Evolutionary conservation across 768 basidiomycete species (phyloP), one percentile per base, ranked within the genome.

Genomic region (Baorangia bicolor): DNA sequence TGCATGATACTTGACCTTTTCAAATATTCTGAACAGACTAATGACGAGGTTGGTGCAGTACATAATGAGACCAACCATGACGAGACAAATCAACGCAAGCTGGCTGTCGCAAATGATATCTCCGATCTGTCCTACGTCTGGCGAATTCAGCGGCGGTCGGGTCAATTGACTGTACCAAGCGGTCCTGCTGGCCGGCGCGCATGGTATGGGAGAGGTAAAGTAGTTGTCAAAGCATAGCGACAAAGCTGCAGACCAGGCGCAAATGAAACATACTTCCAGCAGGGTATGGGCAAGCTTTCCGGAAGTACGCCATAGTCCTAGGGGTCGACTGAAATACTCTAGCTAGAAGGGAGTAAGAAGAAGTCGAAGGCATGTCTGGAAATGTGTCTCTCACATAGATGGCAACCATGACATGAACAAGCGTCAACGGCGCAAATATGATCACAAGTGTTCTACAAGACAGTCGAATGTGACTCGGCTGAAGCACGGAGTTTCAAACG

Each of bases 231-330:
- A 92, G 58, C 83, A 85, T 50, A 95, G 86, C 18, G 92, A 91
- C 51, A 95, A 80, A 16, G 89, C 86, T 31, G 92, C 90, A 54
- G 91, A 92, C 92, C 93, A 96, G n/a, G 88, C 83, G 72, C 93
- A 95, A 62, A 94, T 93, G 69, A 92, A 94, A 51, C 92, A 77
- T 42, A 94, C 88, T 76, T 96, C 94, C 43, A 85, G 81, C 31
- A 95, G 81, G 8, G 93, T 95, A 66, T 94, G 87, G 3, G 88
- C 84, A 35, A 94, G 81, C 72, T 95, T 95, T 47, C 78, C 84
- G 31, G 91, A 92, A 31, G 94, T 93, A 49, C 82, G 80, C 94
- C 94, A 96, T 30, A 96, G 76, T n/a, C 94, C 94, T 23, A 96
- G 75, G 7, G 94, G 94, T 34, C 88, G 85, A 38, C 94, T 90